Evolutionary conservation across 2,329 filamentous ascomycete genomes (phyloP), one percentile per base, ranked within the genome.

Genomic region (Diplodia corticola): DNA sequence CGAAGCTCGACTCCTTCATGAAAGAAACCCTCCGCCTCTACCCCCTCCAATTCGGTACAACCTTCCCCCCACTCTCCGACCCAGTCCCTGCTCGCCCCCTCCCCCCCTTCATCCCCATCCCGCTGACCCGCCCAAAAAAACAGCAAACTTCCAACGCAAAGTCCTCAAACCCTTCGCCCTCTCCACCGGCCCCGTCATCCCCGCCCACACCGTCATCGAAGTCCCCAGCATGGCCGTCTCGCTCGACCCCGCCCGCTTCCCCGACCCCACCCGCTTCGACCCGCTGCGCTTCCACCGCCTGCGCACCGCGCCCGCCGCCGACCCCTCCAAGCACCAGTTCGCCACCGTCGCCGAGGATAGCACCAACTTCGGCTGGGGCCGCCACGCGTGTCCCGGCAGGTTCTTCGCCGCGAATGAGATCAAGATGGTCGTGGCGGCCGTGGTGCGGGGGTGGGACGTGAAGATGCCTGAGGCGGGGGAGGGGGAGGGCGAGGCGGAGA

Each of bases 1-100:
- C 70, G 33, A 77, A 77, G 64, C 68, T 78, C 5, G 76, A 78
- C 65, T 74, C 71, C 60, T 77, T 73, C 70, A 76, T 78, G 74
- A 78, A 77, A 50, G 75, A 77, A 65, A 70, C 68, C 9, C 70
- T 70, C 7, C 75, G 74, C 35, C 66, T 74, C 20, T 72, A 73
- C 26, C 71, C 74, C 2, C 60, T 68, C 9, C 69, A 68, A 22
- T 53, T 73, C 40, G 73, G 70, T 72, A 65, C 13, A 67, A 67
- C 33, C 20, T 17, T 4, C 2, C 15, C 33, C 26, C 20, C 26
- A 20, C 5, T 49, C 20, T 4, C 6, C 33, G n/a, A n/a, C n/a
- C n/a, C n/a, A n/a, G n/a, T 12, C 37, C 37, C 15, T 26, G 24
- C 22, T 5, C 15, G 7, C 28, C 10, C 26, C 49, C 26, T 4